Percentiles rank a stretch among this genome's conserved stretches.
phyloP scores from a whole-genome alignment of 1,284 basidiomycete species.

The Cerrena zonata region DNA sequence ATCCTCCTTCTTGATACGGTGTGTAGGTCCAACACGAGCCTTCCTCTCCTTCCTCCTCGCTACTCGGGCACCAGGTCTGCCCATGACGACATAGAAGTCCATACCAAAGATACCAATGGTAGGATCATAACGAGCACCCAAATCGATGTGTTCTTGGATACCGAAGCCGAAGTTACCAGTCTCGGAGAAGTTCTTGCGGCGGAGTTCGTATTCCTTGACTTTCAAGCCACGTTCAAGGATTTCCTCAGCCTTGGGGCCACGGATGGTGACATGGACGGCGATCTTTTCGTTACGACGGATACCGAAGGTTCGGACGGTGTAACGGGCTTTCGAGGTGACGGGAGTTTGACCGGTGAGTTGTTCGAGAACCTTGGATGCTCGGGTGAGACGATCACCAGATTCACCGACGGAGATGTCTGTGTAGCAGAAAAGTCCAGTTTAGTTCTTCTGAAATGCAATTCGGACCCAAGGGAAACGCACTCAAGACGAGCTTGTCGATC shows the following conservation, averaged over 20 bases:
- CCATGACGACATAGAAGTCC: constrained; percentile 98
- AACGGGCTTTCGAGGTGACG: constrained; percentile 98
- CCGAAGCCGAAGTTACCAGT: constrained; percentile 99
- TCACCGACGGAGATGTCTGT: constrained; percentile 99
- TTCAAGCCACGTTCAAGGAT: constrained; percentile 98
- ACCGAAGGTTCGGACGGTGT: constrained; percentile 98
- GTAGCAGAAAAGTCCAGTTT: not conserved
- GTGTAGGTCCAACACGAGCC: constrained; percentile 80
- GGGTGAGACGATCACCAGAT: constrained; percentile 97
- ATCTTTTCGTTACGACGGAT: constrained; percentile 99
- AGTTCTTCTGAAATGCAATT: not conserved
- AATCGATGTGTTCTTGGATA: constrained; percentile 97
- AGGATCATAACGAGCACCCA: constrained; percentile 96
- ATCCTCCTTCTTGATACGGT: constrained; percentile 88
- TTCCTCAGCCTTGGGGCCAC: constrained; percentile 98
- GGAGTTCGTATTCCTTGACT: constrained; percentile 99
- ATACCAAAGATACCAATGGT: constrained; percentile 96
- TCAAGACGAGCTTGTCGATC: constrained; percentile 99
- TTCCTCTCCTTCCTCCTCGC: constrained; percentile 88
- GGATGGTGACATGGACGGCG: constrained; percentile 98
- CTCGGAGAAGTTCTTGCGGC: constrained; percentile 90
- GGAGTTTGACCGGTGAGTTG: constrained; percentile 99
- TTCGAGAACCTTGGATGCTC: constrained; percentile 98
- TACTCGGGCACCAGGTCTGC: constrained; percentile 89
- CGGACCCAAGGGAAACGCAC: constrained; percentile 43